phyloP scores from a whole-genome alignment of 805 yeast genomes.

The Lachancea fermentati region DNA sequence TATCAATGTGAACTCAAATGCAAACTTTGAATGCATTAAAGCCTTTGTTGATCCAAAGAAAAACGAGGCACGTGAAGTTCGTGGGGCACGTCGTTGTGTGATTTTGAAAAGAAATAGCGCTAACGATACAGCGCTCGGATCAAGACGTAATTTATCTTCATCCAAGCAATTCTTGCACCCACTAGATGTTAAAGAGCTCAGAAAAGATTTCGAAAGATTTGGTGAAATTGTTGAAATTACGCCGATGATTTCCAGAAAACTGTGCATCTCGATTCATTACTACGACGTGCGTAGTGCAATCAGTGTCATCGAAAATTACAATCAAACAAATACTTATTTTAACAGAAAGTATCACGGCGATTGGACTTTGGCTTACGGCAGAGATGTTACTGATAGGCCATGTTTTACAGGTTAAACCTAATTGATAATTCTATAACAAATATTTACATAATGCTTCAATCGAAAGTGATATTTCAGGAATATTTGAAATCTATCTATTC shows the following conservation, averaged over 20 bases:
- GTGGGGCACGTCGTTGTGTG: constrained; percentile 47
- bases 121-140: constrained; percentile 17
- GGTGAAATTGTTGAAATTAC: constrained; percentile 58
- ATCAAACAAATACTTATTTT: constrained; percentile 32
- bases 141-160: constrained; percentile 29
- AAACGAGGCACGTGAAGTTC: background rate
- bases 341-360: constrained; percentile 40
- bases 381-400: constrained; percentile 59
- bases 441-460: background rate
- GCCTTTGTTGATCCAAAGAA: constrained; percentile 6
- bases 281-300: constrained; percentile 56
- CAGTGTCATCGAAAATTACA: constrained; percentile 46
- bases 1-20: constrained; percentile 2
- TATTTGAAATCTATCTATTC: no score
- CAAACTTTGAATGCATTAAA: constrained; percentile 16
- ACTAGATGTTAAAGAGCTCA: constrained; percentile 41
- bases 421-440: background rate
- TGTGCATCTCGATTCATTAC: constrained; percentile 57
- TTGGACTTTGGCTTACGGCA: constrained; percentile 65
- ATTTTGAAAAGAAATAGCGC: constrained; percentile 39
- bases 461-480: no score
- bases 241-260: constrained; percentile 61
- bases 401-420: constrained; percentile 8
- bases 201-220: constrained; percentile 45
- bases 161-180: constrained; percentile 39